A percentile compares a stretch with the other conserved stretches of the same genome.
phyloP scores from a whole-genome alignment of 2,329 filamentous ascomycete genomes.

The Xylaria sp. region DNA sequence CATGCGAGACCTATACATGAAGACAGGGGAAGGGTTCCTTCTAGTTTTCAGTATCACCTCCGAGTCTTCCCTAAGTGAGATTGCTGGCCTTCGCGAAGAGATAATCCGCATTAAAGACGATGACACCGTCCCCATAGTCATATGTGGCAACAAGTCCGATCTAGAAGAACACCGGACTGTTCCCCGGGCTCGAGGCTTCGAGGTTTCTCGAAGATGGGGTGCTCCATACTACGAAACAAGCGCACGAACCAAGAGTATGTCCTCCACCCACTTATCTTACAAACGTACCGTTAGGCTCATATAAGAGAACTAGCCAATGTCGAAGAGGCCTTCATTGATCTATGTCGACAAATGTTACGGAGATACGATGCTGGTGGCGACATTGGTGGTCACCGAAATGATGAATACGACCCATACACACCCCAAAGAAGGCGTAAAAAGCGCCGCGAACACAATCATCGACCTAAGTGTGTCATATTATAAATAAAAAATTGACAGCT shows the following conservation, averaged over 20 bases:
- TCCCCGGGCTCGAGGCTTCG: slow-evolving; percentile 80
- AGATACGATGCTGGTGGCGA: slow-evolving; percentile 67
- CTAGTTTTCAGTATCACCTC: slow-evolving; percentile 94
- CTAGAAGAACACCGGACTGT: slow-evolving; percentile 86
- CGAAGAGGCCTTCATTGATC: slow-evolving; percentile 87
- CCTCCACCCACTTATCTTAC: background rate
- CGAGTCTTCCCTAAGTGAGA: slow-evolving; percentile 81
- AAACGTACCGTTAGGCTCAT: slow-evolving; percentile 14
- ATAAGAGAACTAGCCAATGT: slow-evolving; percentile 71
- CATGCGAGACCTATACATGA: slow-evolving; percentile 89
- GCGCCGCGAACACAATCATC: slow-evolving; percentile 47
- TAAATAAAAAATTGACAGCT: slow-evolving; percentile 42
- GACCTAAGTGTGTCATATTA: slow-evolving; percentile 57
- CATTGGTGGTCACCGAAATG: slow-evolving; percentile 52
- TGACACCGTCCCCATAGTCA: slow-evolving; percentile 84
- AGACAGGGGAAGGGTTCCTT: slow-evolving; percentile 89
- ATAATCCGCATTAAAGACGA: slow-evolving; percentile 93
- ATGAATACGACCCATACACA: slow-evolving; percentile 53
- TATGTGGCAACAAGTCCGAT: slow-evolving; percentile 92
- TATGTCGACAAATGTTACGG: slow-evolving; percentile 84
- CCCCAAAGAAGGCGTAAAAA: slow-evolving; percentile 50
- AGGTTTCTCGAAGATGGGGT: slow-evolving; percentile 86
- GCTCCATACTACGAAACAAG: slow-evolving; percentile 93
- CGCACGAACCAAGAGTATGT: slow-evolving; percentile 75
- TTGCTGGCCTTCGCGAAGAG: slow-evolving; percentile 84